These are phyloP conservation scores for Ustilago tritici DNA, from an alignment of 1,284 basidiomycete species.

Conservation along the genomic window DNA sequence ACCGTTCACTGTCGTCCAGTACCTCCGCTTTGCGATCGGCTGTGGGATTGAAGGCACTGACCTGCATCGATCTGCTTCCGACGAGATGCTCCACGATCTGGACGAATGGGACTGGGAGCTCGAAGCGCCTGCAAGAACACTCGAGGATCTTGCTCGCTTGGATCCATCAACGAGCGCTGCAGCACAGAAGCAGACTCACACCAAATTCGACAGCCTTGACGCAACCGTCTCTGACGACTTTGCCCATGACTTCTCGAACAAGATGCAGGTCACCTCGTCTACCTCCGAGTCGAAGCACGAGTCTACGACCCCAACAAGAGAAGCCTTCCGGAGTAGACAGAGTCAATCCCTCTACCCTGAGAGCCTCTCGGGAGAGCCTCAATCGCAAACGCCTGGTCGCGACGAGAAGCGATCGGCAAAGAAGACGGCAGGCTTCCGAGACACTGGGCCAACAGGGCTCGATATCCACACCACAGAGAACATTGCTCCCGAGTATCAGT, in stretches of 20 bases:
- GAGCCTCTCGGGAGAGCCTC: neutral
- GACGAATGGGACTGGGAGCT: conserved; percentile 71
- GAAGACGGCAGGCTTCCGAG: conserved; percentile 40
- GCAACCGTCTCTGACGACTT: conserved; percentile 62
- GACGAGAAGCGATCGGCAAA: conserved; percentile 22
- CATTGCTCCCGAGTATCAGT: conserved; percentile 39
- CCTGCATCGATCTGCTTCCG: conserved; percentile 31
- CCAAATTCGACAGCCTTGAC: neutral
- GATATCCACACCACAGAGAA: neutral
- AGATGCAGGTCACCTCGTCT: conserved; percentile 18
- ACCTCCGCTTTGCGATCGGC: conserved; percentile 86
- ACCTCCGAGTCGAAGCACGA: conserved; percentile 5
- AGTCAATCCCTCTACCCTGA: neutral
- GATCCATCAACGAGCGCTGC: conserved; percentile 17
- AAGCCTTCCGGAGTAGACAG: neutral
- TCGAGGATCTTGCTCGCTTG: conserved; percentile 38
- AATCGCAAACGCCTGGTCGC: conserved; percentile 1
- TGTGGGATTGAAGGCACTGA: conserved; percentile 75
- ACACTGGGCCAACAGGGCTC: conserved; percentile 10
- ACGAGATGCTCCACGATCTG: conserved; percentile 42
- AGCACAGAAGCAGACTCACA: neutral
- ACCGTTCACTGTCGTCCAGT: conserved; percentile 81
- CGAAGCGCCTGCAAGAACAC: conserved; percentile 72
- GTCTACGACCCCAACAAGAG: neutral
- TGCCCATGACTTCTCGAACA: conserved; percentile 17